A percentile compares a stretch with the other conserved stretches of the same genome.
Conservation (phyloP, 495 filamentous ascomycete species). For the Thozetella sp. region DNA sequence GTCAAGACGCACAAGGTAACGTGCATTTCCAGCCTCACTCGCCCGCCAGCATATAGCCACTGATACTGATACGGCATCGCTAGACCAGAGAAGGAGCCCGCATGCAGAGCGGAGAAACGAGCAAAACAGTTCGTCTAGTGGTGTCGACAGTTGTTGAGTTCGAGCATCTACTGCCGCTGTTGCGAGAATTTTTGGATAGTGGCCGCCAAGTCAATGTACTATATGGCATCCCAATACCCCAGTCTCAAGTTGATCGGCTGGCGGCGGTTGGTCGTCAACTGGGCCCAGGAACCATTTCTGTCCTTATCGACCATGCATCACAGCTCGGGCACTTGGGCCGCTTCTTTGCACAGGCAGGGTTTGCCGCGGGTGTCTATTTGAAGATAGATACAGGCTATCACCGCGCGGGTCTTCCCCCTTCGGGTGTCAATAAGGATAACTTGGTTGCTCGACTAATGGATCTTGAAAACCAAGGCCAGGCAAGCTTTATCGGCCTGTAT, state of each 20-base stretch:
- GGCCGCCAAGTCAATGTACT: background rate
- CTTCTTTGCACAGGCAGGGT: background rate
- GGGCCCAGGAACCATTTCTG: background rate
- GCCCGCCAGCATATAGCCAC: no score
- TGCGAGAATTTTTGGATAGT: background rate
- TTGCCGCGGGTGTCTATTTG: background rate
- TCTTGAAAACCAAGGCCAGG: background rate
- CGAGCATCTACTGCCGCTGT: background rate
- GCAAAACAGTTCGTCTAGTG: background rate
- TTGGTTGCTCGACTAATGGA: background rate
- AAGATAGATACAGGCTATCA: background rate
- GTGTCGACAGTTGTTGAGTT: background rate
- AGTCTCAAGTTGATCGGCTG: background rate
- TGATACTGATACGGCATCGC: background rate
- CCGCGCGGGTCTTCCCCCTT: background rate
- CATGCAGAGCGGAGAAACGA: background rate
- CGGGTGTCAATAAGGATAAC: background rate
- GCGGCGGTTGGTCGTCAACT: background rate
- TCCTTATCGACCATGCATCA: background rate
- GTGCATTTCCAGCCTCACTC: background rate
- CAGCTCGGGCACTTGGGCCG: background rate
- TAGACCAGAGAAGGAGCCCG: background rate
- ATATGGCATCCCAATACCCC: background rate
- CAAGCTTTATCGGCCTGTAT: background rate
- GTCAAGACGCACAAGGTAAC: slow-evolving; percentile 8